These are phyloP conservation scores for Entoloma clypeatum DNA, from an alignment of 1,284 basidiomycete genomes.

Conservation along the genomic window DNA sequence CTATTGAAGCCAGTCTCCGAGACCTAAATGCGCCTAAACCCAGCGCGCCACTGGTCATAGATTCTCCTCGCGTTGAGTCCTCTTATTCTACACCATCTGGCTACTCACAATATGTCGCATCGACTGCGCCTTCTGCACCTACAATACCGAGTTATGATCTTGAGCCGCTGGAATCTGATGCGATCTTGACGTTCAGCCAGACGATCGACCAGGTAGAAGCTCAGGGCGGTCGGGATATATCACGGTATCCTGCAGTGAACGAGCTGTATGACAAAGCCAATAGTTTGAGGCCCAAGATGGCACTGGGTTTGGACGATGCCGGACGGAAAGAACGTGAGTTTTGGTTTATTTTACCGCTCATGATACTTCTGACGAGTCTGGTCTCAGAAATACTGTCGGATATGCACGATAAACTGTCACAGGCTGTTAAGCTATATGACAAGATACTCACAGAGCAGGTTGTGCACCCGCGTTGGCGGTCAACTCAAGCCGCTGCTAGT, in stretches of 20 bases:
- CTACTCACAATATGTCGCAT: constrained; percentile 43
- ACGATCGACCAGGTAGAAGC: constrained; percentile 82
- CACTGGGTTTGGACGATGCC: constrained; percentile 82
- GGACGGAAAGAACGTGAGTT: constrained; percentile 81
- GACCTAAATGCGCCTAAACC: constrained; percentile 80
- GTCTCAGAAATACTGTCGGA: constrained; percentile 75
- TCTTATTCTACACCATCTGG: constrained; percentile 34
- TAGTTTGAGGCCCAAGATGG: constrained; percentile 78
- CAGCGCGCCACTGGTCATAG: constrained; percentile 67
- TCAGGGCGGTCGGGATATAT: constrained; percentile 74
- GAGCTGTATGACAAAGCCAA: constrained; percentile 85
- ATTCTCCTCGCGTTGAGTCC: constrained; percentile 48
- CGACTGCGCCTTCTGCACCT: constrained; percentile 42
- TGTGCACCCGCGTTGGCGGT: constrained; percentile 61
- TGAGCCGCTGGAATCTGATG: constrained; percentile 75
- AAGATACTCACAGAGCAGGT: constrained; percentile 83
- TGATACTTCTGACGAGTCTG: constrained; percentile 9
- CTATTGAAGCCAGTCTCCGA: constrained; percentile 91
- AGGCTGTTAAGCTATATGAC: constrained; percentile 90
- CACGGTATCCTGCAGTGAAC: constrained; percentile 77
- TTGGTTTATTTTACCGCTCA: neutral
- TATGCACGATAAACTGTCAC: constrained; percentile 91
- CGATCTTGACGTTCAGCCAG: constrained; percentile 85
- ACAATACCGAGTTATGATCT: constrained; percentile 74
- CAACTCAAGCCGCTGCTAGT: constrained; percentile 29